Evolutionary conservation across 2,329 filamentous ascomycete genomes (phyloP).

Genomic region (Fusarium sp.): DNA sequence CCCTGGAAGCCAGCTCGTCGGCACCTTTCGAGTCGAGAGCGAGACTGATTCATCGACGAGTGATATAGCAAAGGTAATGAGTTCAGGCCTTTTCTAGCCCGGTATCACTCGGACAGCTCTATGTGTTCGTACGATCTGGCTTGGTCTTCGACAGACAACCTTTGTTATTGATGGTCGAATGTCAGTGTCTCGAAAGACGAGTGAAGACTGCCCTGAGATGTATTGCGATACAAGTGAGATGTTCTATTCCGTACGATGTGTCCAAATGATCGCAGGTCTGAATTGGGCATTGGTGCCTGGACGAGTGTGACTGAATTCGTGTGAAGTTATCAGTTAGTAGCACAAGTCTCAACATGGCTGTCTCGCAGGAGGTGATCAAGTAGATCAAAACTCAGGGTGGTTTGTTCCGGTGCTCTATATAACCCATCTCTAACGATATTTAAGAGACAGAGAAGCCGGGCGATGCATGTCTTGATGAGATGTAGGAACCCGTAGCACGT

Average conservation of each 20-base stretch:
- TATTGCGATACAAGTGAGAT: neutral
- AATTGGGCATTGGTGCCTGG: neutral
- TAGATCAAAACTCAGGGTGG: neutral
- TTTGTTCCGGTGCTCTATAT: neutral
- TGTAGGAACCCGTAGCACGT: constrained; percentile 11
- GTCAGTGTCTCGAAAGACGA: neutral
- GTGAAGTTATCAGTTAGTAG: neutral
- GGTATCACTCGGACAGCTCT: neutral
- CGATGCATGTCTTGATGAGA: neutral
- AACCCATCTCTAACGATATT: neutral
- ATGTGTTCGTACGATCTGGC: too few relatives aligned
- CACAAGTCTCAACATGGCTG: constrained; percentile 16
- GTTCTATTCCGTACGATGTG: neutral
- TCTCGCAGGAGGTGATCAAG: neutral
- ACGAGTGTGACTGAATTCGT: neutral
- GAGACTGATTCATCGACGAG: neutral
- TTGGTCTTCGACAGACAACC: neutral
- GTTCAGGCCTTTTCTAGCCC: neutral
- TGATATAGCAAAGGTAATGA: neutral
- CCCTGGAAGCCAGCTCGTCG: neutral
- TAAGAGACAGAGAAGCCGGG: constrained; percentile 2
- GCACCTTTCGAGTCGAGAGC: neutral
- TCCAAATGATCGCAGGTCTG: neutral
- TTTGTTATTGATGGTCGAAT: neutral
- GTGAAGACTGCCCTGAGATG: neutral